Conservation (phyloP, 1,284 basidiomycete genomes). For the Leccinum pallidistipes region DNA sequence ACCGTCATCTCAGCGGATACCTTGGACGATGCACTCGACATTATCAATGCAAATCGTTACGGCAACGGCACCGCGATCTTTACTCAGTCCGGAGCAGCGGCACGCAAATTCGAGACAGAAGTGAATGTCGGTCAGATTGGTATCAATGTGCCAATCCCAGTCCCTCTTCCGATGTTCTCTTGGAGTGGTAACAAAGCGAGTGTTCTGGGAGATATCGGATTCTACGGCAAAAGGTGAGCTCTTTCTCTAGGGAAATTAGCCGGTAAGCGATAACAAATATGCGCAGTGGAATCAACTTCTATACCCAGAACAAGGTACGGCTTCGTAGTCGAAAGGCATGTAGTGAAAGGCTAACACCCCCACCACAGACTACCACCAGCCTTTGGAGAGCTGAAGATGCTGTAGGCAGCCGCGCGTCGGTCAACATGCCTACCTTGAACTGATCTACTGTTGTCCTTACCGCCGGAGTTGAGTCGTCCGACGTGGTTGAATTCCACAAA, state of each 20-base stretch:
- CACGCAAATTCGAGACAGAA: slow-evolving; percentile 88
- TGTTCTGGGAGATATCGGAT: slow-evolving; percentile 84
- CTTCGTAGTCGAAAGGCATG: not conserved
- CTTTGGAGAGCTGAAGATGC: slow-evolving; percentile 85
- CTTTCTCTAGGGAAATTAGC: not conserved
- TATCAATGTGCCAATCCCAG: slow-evolving; percentile 92
- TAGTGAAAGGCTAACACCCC: slow-evolving; percentile 1
- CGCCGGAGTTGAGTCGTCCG: not conserved
- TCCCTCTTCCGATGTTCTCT: slow-evolving; percentile 89
- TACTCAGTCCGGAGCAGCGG: slow-evolving; percentile 95
- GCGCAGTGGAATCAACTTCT: slow-evolving; percentile 81
- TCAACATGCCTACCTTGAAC: slow-evolving; percentile 74
- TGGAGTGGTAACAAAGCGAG: slow-evolving; percentile 93
- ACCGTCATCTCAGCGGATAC: slow-evolving; percentile 80
- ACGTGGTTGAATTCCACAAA: slow-evolving; percentile 10
- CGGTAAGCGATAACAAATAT: slow-evolving; percentile 6
- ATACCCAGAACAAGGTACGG: slow-evolving; percentile 82
- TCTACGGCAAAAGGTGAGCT: slow-evolving; percentile 81
- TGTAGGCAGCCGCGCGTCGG: slow-evolving; percentile 71
- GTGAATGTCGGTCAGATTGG: slow-evolving; percentile 91
- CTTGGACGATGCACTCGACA: slow-evolving; percentile 87
- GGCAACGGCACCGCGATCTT: slow-evolving; percentile 98
- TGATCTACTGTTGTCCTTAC: slow-evolving; percentile 11
- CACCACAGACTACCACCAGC: slow-evolving; percentile 70
- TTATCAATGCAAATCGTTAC: slow-evolving; percentile 89